Evolutionary conservation across 78 protist genomes (phyloP), one percentile per base, ranked within the genome.

Genomic region (Ministeria vibrans): DNA sequence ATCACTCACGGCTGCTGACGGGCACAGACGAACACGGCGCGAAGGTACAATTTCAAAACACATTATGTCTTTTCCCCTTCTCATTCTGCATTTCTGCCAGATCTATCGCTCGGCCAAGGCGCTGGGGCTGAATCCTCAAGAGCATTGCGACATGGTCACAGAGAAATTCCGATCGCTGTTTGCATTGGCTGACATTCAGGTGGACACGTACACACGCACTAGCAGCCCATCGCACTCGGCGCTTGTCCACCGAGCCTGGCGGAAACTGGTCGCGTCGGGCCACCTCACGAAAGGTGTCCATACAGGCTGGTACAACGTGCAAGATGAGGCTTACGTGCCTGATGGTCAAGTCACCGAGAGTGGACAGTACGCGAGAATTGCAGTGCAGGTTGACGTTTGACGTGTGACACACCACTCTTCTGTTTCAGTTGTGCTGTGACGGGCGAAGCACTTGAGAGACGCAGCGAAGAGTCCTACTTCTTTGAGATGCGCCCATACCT

Each of bases 291-390:
- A 82, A 41, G 97, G 95, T 32, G 63, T 43, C n/a, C 82, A 93
- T 70, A 94, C 90, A 43, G 98, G 96, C 0, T 96, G 98, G 98
- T 97, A 97, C 81, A 89, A 90, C 61, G 81, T 78, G 34, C 42
- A 86, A 1, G 99, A 97, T 73, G 99, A 97, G 77, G 63, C 96
- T 4, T 97, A 90, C 75, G 77, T 91, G 42, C 80, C 94, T 15
- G 88, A 87, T 20, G 53, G 69, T 25, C 85, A 93, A 32, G 85
- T 92, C 23, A 43, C 61, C 15, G 87, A 81, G 6, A 75, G 84
- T 34, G 62, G 51, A n/a, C 41, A 62, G 2, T 71, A 81, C 23
- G 83, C 76, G 18, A 43, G 46, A 4, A 64, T 55, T 1, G 79
- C 84, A 23, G 62, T 85, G 3, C 42, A 25, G 38, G 30, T 68